Base-by-base conservation (phyloP, 306 rosid genomes). In the Rosa rugosa region DNA sequence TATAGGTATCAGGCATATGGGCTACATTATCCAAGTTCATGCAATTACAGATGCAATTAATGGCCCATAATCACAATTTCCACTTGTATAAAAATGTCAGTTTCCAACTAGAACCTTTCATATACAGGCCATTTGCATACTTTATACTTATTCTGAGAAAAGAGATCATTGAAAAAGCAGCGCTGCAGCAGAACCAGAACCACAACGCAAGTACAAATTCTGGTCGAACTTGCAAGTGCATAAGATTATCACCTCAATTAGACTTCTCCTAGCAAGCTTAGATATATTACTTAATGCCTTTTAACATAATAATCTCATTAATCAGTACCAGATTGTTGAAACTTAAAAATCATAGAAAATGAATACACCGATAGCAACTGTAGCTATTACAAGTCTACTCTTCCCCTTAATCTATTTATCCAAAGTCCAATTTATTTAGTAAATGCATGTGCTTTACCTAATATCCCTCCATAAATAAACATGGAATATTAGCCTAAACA, bases 361-460 rank as follows among this genome's bases (percentile, higher is more conserved):
- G 69, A 64, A 64, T 14, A 64, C 11, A 34, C 69, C 36, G 4
- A 45, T 4, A 63, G 62, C 12, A 40, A 53, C 42, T 34, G 11
- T 23, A 11, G 10, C 45, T 8, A 31, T 38, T 12, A 45, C 59
- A 53, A 82, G 45, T 53, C 73, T 69, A 75, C 81, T 77, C 57
- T 46, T 4, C 71, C 54, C 66, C 82, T 72, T 78, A 82, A 77
- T 83, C 45, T 16, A 42, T 41, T 53, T 69, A 63, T 27, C 64
- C 40, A 40, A 85, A 71, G 67, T 79, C 79, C 67, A 75, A 71
- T 41, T 54, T 25, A 75, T 25, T 83, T 75, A 16, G 78, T 76
- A 13, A 78, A 75, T 64, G 60, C 91, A 89, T 83, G 89, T 86
- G 91, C 84, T 69, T 44, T 62, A 75, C 88, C 88, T 63, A 78